A percentile compares a stretch with the other conserved stretches of the same genome.
phyloP scores from a whole-genome alignment of 2,329 filamentous ascomycete species.

The Clarireedia homoeocarpa region DNA sequence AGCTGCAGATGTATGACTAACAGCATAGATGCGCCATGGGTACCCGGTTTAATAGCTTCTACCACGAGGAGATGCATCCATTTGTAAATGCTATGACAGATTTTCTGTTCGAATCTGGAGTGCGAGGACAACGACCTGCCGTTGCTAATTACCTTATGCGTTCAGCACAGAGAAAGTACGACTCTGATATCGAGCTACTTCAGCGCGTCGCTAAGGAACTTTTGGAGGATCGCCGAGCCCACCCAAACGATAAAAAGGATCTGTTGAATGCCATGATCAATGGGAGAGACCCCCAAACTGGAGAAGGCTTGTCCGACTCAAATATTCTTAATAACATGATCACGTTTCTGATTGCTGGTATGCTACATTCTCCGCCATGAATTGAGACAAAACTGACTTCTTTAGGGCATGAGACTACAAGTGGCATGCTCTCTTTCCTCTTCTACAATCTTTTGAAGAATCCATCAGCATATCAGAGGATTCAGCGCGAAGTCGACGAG shows the following conservation, averaged over 20 bases:
- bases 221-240: constrained; percentile 47
- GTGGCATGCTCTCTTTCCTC: constrained; percentile 42
- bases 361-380: constrained; percentile 1
- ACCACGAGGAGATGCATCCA: constrained; percentile 59
- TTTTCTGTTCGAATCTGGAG: constrained; percentile 51
- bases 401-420: constrained; percentile 59
- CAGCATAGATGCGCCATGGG: constrained; percentile 52
- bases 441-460: constrained; percentile 46
- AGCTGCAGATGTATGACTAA: constrained; percentile 28
- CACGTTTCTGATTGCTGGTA: constrained; percentile 55
- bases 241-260: constrained; percentile 56
- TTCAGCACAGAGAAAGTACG: constrained; percentile 38
- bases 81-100: constrained; percentile 61
- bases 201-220: constrained; percentile 37
- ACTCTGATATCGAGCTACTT: constrained; percentile 42
- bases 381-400: constrained; percentile 35
- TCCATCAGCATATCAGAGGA: constrained; percentile 37
- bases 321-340: constrained; percentile 64
- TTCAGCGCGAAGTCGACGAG: constrained; percentile 44
- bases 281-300: constrained; percentile 59
- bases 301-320: constrained; percentile 53
- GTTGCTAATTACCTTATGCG: constrained; percentile 42
- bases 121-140: constrained; percentile 39
- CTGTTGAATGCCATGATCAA: constrained; percentile 63
- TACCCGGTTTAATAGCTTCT: constrained; percentile 73